Evolutionary conservation across 1,139 yeast genomes (phyloP).

Genomic region (Zygosaccharomyces sapae): DNA sequence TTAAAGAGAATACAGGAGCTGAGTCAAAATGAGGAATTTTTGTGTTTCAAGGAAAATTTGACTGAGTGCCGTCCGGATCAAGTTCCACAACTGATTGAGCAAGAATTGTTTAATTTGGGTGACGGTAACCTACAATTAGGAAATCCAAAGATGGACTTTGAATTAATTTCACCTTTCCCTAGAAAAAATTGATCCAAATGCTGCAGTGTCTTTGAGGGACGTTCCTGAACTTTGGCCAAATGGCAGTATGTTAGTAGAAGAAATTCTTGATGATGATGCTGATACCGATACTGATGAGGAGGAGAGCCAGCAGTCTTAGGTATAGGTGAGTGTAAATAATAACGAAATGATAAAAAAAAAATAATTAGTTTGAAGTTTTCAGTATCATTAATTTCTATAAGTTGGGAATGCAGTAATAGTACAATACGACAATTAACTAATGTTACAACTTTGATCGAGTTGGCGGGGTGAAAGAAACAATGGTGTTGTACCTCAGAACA

Average conservation of each 20-base stretch:
- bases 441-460: constrained; percentile 1
- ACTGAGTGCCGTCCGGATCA: constrained; percentile 11
- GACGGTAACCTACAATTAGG: constrained; percentile 28
- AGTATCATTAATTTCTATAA: not conserved
- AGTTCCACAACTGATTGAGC: constrained; percentile 15
- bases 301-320: constrained; percentile 7
- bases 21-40: constrained; percentile 17
- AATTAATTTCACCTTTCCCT: constrained; percentile 56
- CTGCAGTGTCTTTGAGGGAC: constrained; percentile 36
- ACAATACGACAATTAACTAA: not conserved
- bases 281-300: constrained; percentile 28
- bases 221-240: constrained; percentile 55
- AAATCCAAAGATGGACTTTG: constrained; percentile 44
- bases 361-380: too few relatives aligned
- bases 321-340: not conserved
- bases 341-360: not conserved
- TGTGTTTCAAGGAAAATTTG: constrained; percentile 23
- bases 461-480: not conserved
- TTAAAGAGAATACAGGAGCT: constrained; percentile 17
- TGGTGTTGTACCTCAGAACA: not conserved
- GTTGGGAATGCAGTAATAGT: not conserved
- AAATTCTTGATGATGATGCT: constrained; percentile 36
- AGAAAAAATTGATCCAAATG: constrained; percentile 42
- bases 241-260: constrained; percentile 56
- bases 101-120: constrained; percentile 22